phyloP scores from a whole-genome alignment of 2,329 filamentous ascomycete genomes.

The Corynespora cassiicola region DNA sequence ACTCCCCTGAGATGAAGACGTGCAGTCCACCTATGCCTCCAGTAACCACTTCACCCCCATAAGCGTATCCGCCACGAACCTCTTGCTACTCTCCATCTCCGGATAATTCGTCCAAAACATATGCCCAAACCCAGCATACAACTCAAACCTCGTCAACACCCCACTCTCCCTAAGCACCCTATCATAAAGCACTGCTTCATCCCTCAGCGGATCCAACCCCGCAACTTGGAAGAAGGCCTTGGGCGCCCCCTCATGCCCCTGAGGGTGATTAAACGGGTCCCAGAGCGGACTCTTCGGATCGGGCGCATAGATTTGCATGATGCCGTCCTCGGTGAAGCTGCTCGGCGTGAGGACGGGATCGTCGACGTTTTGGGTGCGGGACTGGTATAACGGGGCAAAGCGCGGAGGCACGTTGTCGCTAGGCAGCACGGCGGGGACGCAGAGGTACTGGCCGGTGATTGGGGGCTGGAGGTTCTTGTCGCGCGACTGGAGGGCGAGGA shows the following conservation, averaged over 20 bases:
- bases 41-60: slow-evolving; percentile 38
- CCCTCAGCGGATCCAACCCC: slow-evolving; percentile 56
- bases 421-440: slow-evolving; percentile 54
- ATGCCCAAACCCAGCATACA: slow-evolving; percentile 52
- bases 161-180: slow-evolving; percentile 44
- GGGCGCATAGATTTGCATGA: slow-evolving; percentile 29
- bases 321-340: slow-evolving; percentile 10
- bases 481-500: slow-evolving; percentile 52
- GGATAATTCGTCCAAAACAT: slow-evolving; percentile 50
- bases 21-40: slow-evolving; percentile 12
- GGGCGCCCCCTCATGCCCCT: slow-evolving; percentile 49
- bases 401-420: slow-evolving; percentile 48
- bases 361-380: slow-evolving; percentile 32
- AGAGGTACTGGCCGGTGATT: slow-evolving; percentile 56
- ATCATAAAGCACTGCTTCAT: slow-evolving; percentile 58
- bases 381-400: slow-evolving; percentile 49
- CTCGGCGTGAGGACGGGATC: slow-evolving; percentile 35
- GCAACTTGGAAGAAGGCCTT: slow-evolving; percentile 57
- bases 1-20: no score
- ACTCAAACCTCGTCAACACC: slow-evolving; percentile 49
- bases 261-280: slow-evolving; percentile 41
- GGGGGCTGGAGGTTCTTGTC: slow-evolving; percentile 49
- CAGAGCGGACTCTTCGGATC: slow-evolving; percentile 35
- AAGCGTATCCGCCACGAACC: slow-evolving; percentile 35
- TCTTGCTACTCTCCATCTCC: slow-evolving; percentile 25